Conservation (phyloP, 768 basidiomycete species). For the Saitozyma podzolica region DNA sequence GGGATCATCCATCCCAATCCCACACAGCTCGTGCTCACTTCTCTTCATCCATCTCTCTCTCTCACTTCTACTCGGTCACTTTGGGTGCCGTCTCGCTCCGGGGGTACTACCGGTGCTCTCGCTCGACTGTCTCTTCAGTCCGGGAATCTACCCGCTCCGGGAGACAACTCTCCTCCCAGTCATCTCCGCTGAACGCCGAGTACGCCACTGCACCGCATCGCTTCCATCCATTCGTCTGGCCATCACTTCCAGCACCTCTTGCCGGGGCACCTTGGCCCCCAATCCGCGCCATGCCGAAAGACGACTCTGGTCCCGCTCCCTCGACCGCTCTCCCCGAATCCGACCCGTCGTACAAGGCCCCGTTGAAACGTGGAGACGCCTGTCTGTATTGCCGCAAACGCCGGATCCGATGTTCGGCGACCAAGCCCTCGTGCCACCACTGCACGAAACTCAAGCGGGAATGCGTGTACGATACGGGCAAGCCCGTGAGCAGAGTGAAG, state of each 20-base stretch:
- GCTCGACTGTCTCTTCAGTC: too few relatives aligned
- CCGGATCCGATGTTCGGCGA: constrained; percentile 38
- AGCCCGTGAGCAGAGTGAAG: constrained; percentile 43
- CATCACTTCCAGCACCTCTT: neutral
- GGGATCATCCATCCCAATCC: too few relatives aligned
- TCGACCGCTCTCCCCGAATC: neutral
- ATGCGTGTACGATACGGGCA: constrained; percentile 44
- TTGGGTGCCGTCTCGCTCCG: too few relatives aligned
- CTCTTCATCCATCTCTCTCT: too few relatives aligned
- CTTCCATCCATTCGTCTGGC: too few relatives aligned
- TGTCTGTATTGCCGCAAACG: constrained; percentile 46
- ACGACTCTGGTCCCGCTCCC: neutral
- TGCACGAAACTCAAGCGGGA: constrained; percentile 35
- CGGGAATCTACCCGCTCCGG: too few relatives aligned
- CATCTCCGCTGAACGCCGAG: too few relatives aligned
- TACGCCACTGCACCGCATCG: too few relatives aligned
- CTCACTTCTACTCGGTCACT: too few relatives aligned
- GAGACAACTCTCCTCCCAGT: too few relatives aligned
- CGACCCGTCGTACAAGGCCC: constrained; percentile 9
- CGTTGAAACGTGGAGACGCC: constrained; percentile 41
- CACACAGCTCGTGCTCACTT: too few relatives aligned
- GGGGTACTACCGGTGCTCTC: too few relatives aligned
- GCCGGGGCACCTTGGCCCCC: neutral
- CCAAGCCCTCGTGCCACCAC: constrained; percentile 38
- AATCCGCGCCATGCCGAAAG: neutral